Evolutionary conservation across 2,329 filamentous ascomycete species (phyloP), one percentile per base, ranked within the genome.

Genomic region (Gnomoniopsis sp.): DNA sequence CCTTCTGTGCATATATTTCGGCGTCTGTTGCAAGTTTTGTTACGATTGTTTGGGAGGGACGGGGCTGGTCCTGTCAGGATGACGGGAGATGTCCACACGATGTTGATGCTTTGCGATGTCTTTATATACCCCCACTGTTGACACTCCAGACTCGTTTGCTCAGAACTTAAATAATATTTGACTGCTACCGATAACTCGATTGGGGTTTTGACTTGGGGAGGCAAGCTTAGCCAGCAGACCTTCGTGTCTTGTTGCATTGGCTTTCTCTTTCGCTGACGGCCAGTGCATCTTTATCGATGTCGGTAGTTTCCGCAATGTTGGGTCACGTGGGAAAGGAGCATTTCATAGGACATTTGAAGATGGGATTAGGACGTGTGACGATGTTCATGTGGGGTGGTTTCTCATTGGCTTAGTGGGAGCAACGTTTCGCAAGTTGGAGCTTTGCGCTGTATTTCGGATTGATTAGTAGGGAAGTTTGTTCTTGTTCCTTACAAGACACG

Each of bases 71-170:
- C 41, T 43, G 15, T 53, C 22, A 30, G 52, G 26, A 23, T 41
- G 12, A 41, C 38, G 38, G 53, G 48, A n/a, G 14, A 8, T 49
- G 22, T 17, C 8, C 23, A 30, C 21, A 62, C 57, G 53, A 62
- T 57, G 54, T 38, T 62, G 41, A 57, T 53, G 57, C 49, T 59
- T 53, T 59, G 57, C 57, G 43, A 62, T 57, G 57, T 56, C 46
- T 53, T 57, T 59, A 59, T 59, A 57, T 56, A 56, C 47, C 53
- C 52, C 53, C 53, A 38, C 49, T 43, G 50, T 57, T 57, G 44
- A 53, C 19, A 44, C 17, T 43, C 11, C 17, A 46, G 44, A 46
- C 44, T 43, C 44, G 46, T 48, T 57, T n/a, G 49, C 33, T 55
- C 48, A 34, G 33, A 36, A 34, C 43, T 30, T 22, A 23, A 36